Base-by-base conservation (phyloP, 352 stramenopile genomes). In the Pythium utonaiense region DNA sequence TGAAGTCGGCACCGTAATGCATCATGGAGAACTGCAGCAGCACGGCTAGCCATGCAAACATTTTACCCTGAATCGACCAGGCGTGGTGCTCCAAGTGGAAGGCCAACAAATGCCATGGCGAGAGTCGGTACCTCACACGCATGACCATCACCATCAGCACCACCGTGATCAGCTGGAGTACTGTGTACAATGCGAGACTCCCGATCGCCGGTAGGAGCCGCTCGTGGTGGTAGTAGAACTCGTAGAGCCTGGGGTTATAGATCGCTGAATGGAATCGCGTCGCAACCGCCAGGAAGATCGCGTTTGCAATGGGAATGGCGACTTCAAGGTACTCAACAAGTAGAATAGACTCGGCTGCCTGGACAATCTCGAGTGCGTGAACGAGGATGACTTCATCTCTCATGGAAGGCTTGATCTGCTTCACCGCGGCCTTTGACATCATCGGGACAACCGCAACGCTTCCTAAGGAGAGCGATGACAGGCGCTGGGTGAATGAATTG, bases 261-360 rank as follows among this genome's bases (percentile, higher is more conserved):
- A 17, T n/a, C 1, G 59, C 50, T 22, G 51, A 54, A 9, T 47
- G 14, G 12, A 59, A 36, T 7, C 50, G 50, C 0, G 40, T 17
- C 1, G 59, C 59, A 13, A 56, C 22, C 19, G 49, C 14, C 6
- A 67, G 10, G 45, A 57, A 61, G 1, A 56, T 9, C 3, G 7
- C 45, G 34, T 57, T 56, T 14, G 33, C 24, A 21, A 57, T 19
- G 0, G 52, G 52, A 10, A 67, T 38, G 0, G 24, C 44, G 5
- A 66, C 50, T 42, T 66, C 49, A 16, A 66, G 22, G 17, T 60
- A 66, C 59, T 59, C 60, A 12, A 57, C 52, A 4, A 61, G 52
- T 3, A 67, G 44, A 12, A 67, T 50, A 0, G 51, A 57, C 31
- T 60, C 52, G 24, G 60, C 42, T 0, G 42, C 34, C 8, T 61